phyloP scores from a whole-genome alignment of 345 rosid species.

The Lepidium aucheri region DNA sequence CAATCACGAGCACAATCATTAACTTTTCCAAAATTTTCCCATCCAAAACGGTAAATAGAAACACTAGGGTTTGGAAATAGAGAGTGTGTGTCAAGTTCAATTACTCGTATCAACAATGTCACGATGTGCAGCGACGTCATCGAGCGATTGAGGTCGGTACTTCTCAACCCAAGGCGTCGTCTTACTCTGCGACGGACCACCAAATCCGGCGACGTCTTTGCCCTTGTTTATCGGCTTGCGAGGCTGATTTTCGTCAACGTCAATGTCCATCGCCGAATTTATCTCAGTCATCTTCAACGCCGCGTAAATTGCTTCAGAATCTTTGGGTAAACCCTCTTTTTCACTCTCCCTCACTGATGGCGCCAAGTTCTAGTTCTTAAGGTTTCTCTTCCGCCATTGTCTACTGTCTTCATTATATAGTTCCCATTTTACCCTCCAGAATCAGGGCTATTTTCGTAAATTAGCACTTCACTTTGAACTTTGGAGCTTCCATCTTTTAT shows the following conservation, averaged over 20 bases:
- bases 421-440: slow-evolving; percentile 7
- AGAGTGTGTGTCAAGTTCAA: background rate
- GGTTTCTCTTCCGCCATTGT: slow-evolving; percentile 6
- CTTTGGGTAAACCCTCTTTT: background rate
- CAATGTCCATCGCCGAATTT: slow-evolving; percentile 68
- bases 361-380: slow-evolving; percentile 28
- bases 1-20: background rate
- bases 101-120: slow-evolving; percentile 96
- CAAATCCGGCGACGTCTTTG: slow-evolving; percentile 37
- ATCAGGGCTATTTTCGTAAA: slow-evolving; percentile 2
- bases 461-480: background rate
- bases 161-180: slow-evolving; percentile 96
- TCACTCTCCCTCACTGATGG: slow-evolving; percentile 21
- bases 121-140: slow-evolving; percentile 96
- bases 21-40: background rate
- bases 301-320: background rate
- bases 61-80: slow-evolving; percentile 14
- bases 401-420: background rate
- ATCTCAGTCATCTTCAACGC: slow-evolving; percentile 43
- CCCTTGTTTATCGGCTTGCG: slow-evolving; percentile 37
- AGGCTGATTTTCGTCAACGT: slow-evolving; percentile 36
- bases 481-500: background rate
- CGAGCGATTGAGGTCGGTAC: slow-evolving; percentile 91
- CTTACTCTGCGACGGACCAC: slow-evolving; percentile 32
- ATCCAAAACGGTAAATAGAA: background rate